Conservation (phyloP, 2,329 filamentous ascomycete species). For the Fusarium sp. region DNA sequence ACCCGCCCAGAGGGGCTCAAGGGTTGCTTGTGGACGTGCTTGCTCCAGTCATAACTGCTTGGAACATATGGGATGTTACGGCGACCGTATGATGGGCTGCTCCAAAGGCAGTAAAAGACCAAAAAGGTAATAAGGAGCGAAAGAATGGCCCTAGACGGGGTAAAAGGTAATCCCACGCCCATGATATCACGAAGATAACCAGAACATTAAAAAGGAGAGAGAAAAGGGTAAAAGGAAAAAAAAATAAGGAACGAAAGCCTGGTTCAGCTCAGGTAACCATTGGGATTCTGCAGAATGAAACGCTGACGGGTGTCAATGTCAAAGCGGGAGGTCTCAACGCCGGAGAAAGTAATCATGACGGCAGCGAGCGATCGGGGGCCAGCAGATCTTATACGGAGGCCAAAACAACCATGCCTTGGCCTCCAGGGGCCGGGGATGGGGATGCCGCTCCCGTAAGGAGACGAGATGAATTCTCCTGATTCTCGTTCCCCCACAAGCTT, state of each 20-base stretch:
- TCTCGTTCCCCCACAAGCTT: constrained; percentile 22
- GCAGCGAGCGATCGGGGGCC: constrained; percentile 3
- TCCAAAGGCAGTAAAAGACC: constrained; percentile 31
- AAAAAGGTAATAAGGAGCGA: constrained; percentile 29
- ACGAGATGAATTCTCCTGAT: constrained; percentile 18
- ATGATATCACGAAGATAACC: constrained; percentile 10
- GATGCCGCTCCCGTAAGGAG: not conserved
- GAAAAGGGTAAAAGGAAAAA: not conserved
- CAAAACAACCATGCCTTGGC: not conserved
- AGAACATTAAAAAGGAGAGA: not conserved
- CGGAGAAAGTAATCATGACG: not conserved
- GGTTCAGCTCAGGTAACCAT: constrained; percentile 29
- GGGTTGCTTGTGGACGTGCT: constrained; percentile 23
- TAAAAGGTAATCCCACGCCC: constrained; percentile 39
- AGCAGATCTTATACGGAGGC: constrained; percentile 25
- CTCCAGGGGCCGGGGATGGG: constrained; percentile 10
- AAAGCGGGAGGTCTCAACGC: constrained; percentile 7
- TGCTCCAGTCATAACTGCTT: constrained; percentile 41
- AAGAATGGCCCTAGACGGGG: constrained; percentile 30
- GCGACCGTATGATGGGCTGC: constrained; percentile 7
- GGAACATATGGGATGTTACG: constrained; percentile 30
- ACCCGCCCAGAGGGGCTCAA: constrained; percentile 21
- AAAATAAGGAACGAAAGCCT: constrained; percentile 7
- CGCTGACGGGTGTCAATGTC: not conserved
- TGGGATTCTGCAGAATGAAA: not conserved